Evolutionary conservation across 1,139 yeast genomes (phyloP).

Genomic region (Hanseniaspora sp.): DNA sequence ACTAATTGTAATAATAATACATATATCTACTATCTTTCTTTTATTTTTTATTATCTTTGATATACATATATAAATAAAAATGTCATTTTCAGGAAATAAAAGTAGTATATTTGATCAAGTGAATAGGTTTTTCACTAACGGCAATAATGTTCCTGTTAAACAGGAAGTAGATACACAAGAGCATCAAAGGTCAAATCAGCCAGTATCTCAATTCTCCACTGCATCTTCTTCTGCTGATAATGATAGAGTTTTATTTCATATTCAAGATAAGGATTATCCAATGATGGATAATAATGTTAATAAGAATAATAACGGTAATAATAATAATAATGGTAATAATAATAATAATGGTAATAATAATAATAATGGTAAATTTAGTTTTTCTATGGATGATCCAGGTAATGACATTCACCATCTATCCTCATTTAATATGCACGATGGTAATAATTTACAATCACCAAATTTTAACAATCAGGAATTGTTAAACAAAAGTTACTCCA

Average conservation of each 20-base stretch:
- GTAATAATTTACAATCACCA: neutral
- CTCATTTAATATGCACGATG: neutral
- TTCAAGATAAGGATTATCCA: no score
- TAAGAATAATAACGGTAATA: no score
- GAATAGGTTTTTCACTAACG: conserved; percentile 25
- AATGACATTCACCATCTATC: neutral
- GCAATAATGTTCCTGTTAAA: conserved; percentile 11
- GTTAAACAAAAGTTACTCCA: neutral
- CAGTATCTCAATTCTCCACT: neutral
- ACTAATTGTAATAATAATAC: no score
- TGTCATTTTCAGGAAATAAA: conserved; percentile 15
- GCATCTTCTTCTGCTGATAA: neutral
- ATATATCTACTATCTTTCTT: no score
- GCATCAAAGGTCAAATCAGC: neutral
- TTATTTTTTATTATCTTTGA: neutral
- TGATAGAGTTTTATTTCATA: neutral
- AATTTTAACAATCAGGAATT: neutral
- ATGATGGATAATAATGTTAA: no score
- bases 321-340: no score
- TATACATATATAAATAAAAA: neutral
- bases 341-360: no score
- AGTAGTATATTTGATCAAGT: conserved; percentile 29
- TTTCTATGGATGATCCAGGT: neutral
- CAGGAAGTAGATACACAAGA: neutral
- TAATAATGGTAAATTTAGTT: neutral